phyloP scores from a whole-genome alignment of 1,284 basidiomycete species.

The Xerocomus subilludens region DNA sequence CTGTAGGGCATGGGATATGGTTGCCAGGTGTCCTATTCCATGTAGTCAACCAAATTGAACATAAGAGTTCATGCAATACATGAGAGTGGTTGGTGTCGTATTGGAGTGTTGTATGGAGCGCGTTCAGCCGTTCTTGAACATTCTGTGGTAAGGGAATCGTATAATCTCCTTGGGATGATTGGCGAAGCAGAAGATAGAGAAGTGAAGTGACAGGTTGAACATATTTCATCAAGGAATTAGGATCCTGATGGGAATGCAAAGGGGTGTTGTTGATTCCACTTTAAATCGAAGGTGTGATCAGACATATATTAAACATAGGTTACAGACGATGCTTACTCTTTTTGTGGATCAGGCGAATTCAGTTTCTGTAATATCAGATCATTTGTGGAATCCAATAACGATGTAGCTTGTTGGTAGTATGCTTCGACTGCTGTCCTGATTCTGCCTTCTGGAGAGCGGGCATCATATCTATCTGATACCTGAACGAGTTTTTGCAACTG shows the following conservation, averaged over 20 bases:
- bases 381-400: background rate
- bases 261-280: constrained; percentile 3
- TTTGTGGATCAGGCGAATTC: background rate
- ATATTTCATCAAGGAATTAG: background rate
- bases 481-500: background rate
- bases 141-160: background rate
- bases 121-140: background rate
- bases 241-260: background rate
- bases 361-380: background rate
- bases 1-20: background rate
- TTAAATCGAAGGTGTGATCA: background rate
- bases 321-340: background rate
- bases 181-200: too few relatives aligned
- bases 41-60: background rate
- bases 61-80: background rate
- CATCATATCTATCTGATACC: too few relatives aligned
- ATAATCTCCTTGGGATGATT: too few relatives aligned
- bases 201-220: too few relatives aligned
- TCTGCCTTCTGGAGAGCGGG: too few relatives aligned
- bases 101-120: too few relatives aligned
- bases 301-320: too few relatives aligned
- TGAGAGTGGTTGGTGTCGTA: background rate
- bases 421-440: too few relatives aligned
- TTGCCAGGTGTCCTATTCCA: background rate
- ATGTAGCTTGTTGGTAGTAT: background rate